Conservation (phyloP, 2,329 filamentous ascomycete genomes). For the Penicillium sp. region DNA sequence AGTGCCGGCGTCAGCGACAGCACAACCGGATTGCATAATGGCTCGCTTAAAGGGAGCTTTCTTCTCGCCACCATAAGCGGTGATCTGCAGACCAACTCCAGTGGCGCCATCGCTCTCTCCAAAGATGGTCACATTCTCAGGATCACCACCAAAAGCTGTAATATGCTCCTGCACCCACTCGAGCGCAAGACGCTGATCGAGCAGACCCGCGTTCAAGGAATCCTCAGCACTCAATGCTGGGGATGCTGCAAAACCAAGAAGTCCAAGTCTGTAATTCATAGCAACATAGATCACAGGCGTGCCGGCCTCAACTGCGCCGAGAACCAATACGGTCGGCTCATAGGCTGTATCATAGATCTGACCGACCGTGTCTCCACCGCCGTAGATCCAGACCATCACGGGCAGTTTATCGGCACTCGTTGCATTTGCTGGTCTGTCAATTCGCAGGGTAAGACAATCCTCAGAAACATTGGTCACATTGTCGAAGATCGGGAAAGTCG, state of each 20-base stretch:
- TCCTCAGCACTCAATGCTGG: slow-evolving; percentile 5
- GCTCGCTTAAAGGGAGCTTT: slow-evolving; percentile 8
- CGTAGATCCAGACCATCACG: slow-evolving; percentile 15
- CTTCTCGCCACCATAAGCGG: slow-evolving; percentile 7
- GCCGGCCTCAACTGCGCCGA: slow-evolving; percentile 1
- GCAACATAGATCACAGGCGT: slow-evolving; percentile 11
- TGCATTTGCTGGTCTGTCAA: slow-evolving; percentile 8
- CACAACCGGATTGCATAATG: slow-evolving; percentile 12
- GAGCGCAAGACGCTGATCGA: slow-evolving; percentile 9
- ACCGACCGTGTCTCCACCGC: slow-evolving; percentile 11
- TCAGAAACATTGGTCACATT: slow-evolving; percentile 13
- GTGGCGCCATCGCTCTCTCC: slow-evolving; percentile 14
- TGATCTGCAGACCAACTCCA: slow-evolving; percentile 13
- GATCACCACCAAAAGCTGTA: slow-evolving; percentile 7
- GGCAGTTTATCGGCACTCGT: slow-evolving; percentile 6
- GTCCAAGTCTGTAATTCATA: slow-evolving; percentile 13
- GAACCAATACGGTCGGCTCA: slow-evolving; percentile 6
- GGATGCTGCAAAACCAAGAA: slow-evolving; percentile 13
- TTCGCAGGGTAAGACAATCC: slow-evolving; percentile 10
- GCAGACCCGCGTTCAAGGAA: slow-evolving; percentile 8
- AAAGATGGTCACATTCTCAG: slow-evolving; percentile 10
- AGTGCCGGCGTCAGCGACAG: slow-evolving; percentile 1
- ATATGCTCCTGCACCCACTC: slow-evolving; percentile 8
- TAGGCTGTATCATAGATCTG: slow-evolving; percentile 14
- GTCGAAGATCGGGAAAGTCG: slow-evolving; percentile 7